Conservation (phyloP, 805 yeast genomes). For the Wickerhamomyces subpelliculosus region DNA sequence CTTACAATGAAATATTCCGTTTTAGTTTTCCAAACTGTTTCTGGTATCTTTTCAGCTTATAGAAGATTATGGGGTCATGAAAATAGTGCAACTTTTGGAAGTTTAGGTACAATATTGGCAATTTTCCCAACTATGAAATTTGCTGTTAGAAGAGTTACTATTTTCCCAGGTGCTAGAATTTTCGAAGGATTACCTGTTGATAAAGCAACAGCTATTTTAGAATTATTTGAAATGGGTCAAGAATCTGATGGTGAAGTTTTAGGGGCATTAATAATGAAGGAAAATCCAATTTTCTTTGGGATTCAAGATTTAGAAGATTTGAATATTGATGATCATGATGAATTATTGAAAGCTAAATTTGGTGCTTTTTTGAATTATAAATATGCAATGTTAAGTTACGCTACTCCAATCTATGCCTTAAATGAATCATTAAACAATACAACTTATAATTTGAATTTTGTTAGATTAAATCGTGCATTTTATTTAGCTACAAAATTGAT, state of each 20-base stretch:
- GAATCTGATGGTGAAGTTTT: neutral
- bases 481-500: neutral
- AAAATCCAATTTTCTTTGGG: neutral
- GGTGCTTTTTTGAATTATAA: neutral
- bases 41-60: neutral
- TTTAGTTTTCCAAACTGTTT: neutral
- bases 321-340: neutral
- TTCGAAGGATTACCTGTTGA: neutral
- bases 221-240: neutral
- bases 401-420: neutral
- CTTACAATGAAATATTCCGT: neutral
- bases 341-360: neutral
- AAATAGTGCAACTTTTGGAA: neutral
- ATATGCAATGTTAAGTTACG: neutral
- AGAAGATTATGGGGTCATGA: conserved; percentile 1
- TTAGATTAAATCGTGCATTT: neutral
- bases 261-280: neutral
- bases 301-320: neutral
- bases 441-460: neutral
- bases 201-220: neutral
- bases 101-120: neutral
- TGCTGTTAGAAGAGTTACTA: neutral
- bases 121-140: neutral
- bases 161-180: neutral
- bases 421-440: neutral